phyloP scores from a whole-genome alignment of 2,329 filamentous ascomycete species.

The Fusarium chaquense region DNA sequence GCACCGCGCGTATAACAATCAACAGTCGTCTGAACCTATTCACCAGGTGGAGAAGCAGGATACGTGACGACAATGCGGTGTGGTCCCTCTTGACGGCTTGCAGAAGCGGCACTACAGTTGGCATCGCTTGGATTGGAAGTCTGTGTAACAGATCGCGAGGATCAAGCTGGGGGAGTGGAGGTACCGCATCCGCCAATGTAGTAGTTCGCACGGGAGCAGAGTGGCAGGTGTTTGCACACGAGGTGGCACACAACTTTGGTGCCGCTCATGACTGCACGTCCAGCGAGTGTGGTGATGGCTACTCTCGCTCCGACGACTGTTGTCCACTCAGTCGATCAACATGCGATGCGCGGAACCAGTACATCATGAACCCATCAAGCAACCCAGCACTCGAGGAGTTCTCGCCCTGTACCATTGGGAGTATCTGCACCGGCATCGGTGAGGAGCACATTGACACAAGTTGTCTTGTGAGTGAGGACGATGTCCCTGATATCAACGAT shows the following conservation, averaged over 20 bases:
- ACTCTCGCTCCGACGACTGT: conserved; percentile 55
- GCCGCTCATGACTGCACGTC: conserved; percentile 38
- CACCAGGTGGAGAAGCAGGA: conserved; percentile 81
- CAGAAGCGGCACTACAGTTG: conserved; percentile 81
- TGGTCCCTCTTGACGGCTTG: conserved; percentile 86
- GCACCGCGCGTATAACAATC: conserved; percentile 70
- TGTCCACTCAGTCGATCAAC: conserved; percentile 74
- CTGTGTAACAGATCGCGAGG: conserved; percentile 68
- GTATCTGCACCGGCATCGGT: conserved; percentile 83
- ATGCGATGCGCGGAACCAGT: conserved; percentile 78
- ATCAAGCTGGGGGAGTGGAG: conserved; percentile 69
- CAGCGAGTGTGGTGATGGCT: conserved; percentile 6
- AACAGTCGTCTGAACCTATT: conserved; percentile 82
- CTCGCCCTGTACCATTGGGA: conserved; percentile 85
- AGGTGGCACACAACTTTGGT: conserved; percentile 73
- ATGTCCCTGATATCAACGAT: conserved; percentile 78
- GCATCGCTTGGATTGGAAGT: conserved; percentile 88
- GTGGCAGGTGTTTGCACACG: conserved; percentile 92
- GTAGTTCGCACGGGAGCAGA: conserved; percentile 81
- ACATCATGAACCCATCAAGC: conserved; percentile 92
- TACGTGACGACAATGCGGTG: conserved; percentile 79
- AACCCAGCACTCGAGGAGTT: conserved; percentile 75
- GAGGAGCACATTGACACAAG: conserved; percentile 77
- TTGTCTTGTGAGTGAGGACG: conserved; percentile 79
- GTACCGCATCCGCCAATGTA: conserved; percentile 83